Base-by-base conservation (phyloP, 768 basidiomycete species). In the Nevesoporus exiguus region DNA sequence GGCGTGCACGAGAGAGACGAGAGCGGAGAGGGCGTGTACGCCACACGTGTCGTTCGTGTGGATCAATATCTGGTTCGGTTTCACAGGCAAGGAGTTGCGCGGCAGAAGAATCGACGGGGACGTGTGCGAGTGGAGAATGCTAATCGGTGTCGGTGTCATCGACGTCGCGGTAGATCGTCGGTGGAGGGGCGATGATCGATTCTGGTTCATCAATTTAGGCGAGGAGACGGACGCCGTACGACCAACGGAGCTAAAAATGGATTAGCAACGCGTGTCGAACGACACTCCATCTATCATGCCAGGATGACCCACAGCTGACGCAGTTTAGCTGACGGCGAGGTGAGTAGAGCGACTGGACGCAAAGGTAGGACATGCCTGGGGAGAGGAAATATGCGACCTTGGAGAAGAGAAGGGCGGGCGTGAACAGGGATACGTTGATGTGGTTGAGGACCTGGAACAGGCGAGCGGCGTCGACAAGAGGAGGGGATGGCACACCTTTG, bases 381-480 rank as follows among this genome's bases (percentile, higher is more conserved):
- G 88, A 83, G 39, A 94, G 71, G 67, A 88, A 91, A 74, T 95
- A 96, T 0, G 95, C 96, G 21, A 98, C 93, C 73, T 97, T 98
- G 13, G 90, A 93, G 73, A 96, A 95, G 30, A 96, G 76, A 7
- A 95, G 81, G 0, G 88, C 86, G 0, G 90, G 89, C 0, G 90
- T 92, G 73, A 98, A 97, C 30, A 98, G 81, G 0, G 88, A 88
- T 22, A 96, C 84, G 68, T 95, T 96, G 49, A 96, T 73, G 21
- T 81, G 77, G 63, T 92, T 93, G 19, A 92, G 73, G 80, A 84
- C 81, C 88, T 90, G 27, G 25, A 63, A 2, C 25, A 27, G 14
- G 40, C 52, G 21, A 52, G 45, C 17, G 14, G 15, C n/a, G 37
- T 43, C 24, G 22, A 24, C 8, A n/a, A 31, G 22, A 1, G 11